Evolutionary conservation across 2,329 filamentous ascomycete species (phyloP).

Genomic region (Stachybotrys chlorohalonatus): DNA sequence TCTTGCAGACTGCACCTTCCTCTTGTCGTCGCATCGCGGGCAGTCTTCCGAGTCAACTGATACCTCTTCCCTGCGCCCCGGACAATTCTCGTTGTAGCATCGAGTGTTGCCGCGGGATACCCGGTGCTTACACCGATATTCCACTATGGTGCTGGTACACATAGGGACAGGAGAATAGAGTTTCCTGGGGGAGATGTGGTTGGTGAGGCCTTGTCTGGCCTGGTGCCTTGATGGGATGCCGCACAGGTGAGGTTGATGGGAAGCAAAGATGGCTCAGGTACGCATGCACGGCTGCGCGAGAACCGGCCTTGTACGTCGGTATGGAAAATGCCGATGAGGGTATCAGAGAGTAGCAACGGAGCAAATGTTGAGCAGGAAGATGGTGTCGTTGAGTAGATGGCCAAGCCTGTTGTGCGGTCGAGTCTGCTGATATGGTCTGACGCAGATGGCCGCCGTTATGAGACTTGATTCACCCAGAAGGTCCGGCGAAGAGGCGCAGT

Average conservation of each 20-base stretch:
- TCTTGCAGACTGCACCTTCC: conserved; percentile 19
- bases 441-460: no score
- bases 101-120: conserved; percentile 23
- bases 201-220: neutral
- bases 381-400: no score
- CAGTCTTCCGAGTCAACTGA: conserved; percentile 21
- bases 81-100: conserved; percentile 23
- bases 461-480: no score
- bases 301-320: neutral
- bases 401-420: no score
- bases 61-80: conserved; percentile 19
- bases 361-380: no score
- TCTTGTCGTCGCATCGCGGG: conserved; percentile 22
- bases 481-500: no score
- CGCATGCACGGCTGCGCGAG: neutral
- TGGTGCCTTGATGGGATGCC: neutral
- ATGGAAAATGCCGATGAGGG: no score
- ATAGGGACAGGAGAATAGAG: conserved; percentile 8
- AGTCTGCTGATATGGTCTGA: no score
- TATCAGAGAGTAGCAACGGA: no score
- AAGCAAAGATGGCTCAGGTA: neutral
- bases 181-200: neutral
- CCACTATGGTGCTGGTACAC: conserved; percentile 22
- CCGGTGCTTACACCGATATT: conserved; percentile 27
- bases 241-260: neutral